These are phyloP conservation scores for Metschnikowia similis DNA, from an alignment of 805 yeast species.

Conservation along the genomic window DNA sequence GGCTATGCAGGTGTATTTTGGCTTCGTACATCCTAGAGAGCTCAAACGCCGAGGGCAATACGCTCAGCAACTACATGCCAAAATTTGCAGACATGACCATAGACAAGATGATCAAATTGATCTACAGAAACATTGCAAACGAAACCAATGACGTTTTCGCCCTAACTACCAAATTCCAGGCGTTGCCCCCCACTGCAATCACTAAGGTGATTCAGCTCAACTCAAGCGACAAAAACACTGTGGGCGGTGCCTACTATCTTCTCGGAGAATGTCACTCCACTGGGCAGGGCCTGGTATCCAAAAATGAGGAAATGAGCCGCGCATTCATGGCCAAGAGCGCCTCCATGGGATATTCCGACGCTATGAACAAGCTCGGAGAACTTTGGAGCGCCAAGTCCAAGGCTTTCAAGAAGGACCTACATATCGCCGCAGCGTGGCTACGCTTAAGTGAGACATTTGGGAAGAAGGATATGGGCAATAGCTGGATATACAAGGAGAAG, in stretches of 20 bases:
- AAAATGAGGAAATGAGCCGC: slow-evolving; percentile 56
- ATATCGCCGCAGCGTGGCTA: slow-evolving; percentile 66
- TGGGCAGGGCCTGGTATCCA: slow-evolving; percentile 50
- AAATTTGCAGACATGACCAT: slow-evolving; percentile 25
- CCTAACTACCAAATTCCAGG: slow-evolving; percentile 22
- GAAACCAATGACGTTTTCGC: slow-evolving; percentile 24
- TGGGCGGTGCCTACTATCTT: slow-evolving; percentile 53
- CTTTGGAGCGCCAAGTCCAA: slow-evolving; percentile 60
- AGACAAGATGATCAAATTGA: slow-evolving; percentile 26
- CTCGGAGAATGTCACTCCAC: slow-evolving; percentile 52
- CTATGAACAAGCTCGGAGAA: slow-evolving; percentile 66
- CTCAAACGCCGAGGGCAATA: slow-evolving; percentile 4
- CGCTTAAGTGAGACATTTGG: slow-evolving; percentile 63
- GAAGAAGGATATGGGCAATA: slow-evolving; percentile 57
- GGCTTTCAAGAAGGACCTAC: slow-evolving; percentile 51
- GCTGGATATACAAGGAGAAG: slow-evolving; percentile 73
- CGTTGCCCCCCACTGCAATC: slow-evolving; percentile 22
- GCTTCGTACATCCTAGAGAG: slow-evolving; percentile 14
- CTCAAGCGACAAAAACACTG: slow-evolving; percentile 37
- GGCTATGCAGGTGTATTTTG: slow-evolving; percentile 52
- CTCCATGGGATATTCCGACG: slow-evolving; percentile 60
- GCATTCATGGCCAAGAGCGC: slow-evolving; percentile 61
- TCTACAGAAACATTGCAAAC: slow-evolving; percentile 21
- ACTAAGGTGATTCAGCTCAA: slow-evolving; percentile 24
- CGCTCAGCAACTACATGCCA: slow-evolving; percentile 17